Evolutionary conservation across 345 rosid species (phyloP), one percentile per base, ranked within the genome.

Genomic region (Ailanthus altissimus): DNA sequence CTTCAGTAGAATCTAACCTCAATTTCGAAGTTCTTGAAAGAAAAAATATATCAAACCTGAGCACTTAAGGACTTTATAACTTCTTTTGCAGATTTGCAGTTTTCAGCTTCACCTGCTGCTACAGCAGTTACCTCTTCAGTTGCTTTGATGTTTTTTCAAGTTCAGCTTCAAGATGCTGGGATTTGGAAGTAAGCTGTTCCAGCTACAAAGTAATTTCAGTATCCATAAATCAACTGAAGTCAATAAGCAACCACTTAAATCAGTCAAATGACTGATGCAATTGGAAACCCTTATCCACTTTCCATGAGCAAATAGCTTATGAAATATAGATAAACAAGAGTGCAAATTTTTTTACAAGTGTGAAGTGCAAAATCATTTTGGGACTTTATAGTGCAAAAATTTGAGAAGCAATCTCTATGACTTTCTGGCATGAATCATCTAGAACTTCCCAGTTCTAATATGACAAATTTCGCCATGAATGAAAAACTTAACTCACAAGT

Each of bases 101-200:
- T 94, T 75, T 86, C 92, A 81, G 92, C 98, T 88, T 94, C 98
- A 81, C 89, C 91, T 78, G 89, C 85, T 66, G 94, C 97, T 75
- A 88, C 84, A 75, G 86, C 90, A 73, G 93, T 85, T 50, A 90
- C 93, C 56, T 87, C 84, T 85, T 90, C 78, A 94, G 80, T 73
- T 88, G 89, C 60, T 74, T 89, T 13, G 85, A 78, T 28, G 91
- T 88, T 81, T 83, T 93, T 64, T 85, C 90, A 60, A 94, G 93
- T 79, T 93, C 95, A 68, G 86, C 89, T 88, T 93, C 93, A 81
- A 93, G 95, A 64, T 75, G 70, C 60, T 87, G 83, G 11, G 88
- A 78, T 84, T 86, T 93, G 62, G 60, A 50, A 75, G 87, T 80
- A 54, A 93, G 94, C 67, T 88, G 90, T 82, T 93, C 90, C 21